These are phyloP conservation scores for Hura crepitans DNA, from an alignment of 441 rosid species.

Conservation along the genomic window DNA sequence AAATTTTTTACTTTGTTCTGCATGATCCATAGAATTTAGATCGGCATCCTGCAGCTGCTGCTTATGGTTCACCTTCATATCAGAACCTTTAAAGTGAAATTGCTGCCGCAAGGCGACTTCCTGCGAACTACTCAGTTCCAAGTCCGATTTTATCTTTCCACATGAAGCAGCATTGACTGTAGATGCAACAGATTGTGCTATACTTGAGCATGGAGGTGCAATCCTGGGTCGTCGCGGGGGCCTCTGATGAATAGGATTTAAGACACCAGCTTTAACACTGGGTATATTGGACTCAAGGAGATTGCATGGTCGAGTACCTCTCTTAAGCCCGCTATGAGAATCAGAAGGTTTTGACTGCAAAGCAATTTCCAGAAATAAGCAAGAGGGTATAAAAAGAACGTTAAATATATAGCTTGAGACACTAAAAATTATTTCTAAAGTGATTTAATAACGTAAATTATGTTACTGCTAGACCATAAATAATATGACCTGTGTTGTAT, in stretches of 20 bases:
- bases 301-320: slow-evolving; percentile 33
- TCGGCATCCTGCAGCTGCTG: slow-evolving; percentile 33
- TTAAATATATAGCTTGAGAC: not conserved
- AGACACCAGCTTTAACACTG: slow-evolving; percentile 26
- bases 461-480: not conserved
- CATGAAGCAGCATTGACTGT: slow-evolving; percentile 22
- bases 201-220: slow-evolving; percentile 23
- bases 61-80: slow-evolving; percentile 25
- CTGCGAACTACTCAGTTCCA: slow-evolving; percentile 21
- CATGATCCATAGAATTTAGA: slow-evolving; percentile 23
- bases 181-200: slow-evolving; percentile 32
- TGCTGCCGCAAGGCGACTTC: slow-evolving; percentile 28
- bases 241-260: slow-evolving; percentile 36
- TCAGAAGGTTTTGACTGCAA: slow-evolving; percentile 63
- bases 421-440: not conserved
- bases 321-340: slow-evolving; percentile 33
- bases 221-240: slow-evolving; percentile 28
- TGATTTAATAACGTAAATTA: not conserved
- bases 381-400: not conserved
- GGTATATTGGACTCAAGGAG: slow-evolving; percentile 34
- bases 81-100: slow-evolving; percentile 26
- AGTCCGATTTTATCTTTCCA: slow-evolving; percentile 32
- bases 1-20: slow-evolving; percentile 24
- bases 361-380: slow-evolving; percentile 19
- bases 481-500: slow-evolving; percentile 6